Conservation (phyloP, 2,329 filamentous ascomycete species). For the Aspergillus fumigatus region DNA sequence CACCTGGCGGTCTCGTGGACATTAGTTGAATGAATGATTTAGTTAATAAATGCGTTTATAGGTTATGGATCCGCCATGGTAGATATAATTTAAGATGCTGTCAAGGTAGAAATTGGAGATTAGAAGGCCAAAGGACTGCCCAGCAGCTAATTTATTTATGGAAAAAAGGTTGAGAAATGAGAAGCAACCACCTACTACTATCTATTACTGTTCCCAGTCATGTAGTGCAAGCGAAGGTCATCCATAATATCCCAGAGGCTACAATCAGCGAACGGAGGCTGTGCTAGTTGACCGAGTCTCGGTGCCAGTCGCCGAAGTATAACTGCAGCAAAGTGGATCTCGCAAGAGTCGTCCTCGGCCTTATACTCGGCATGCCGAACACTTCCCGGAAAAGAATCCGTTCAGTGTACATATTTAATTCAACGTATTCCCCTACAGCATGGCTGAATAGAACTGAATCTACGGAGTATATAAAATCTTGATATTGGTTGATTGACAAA, state of each 20-base stretch:
- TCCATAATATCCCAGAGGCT: too few relatives aligned
- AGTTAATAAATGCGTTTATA: background rate
- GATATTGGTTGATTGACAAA: background rate
- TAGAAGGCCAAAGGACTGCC: too few relatives aligned
- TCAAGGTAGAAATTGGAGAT: background rate
- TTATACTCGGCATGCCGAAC: constrained; percentile 11
- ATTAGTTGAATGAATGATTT: constrained; percentile 1
- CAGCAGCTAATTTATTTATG: too few relatives aligned
- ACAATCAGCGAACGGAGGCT: too few relatives aligned
- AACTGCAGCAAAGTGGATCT: background rate
- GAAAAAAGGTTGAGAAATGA: too few relatives aligned
- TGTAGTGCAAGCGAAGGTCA: too few relatives aligned
- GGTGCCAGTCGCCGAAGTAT: background rate
- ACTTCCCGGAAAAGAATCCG: constrained; percentile 10
- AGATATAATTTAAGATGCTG: too few relatives aligned
- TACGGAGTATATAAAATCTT: background rate
- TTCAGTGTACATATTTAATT: constrained; percentile 1
- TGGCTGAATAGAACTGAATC: background rate
- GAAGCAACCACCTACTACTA: too few relatives aligned
- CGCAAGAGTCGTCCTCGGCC: constrained; percentile 7
- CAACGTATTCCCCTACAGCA: background rate
- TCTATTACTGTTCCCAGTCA: too few relatives aligned
- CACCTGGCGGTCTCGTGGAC: background rate
- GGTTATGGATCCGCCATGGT: too few relatives aligned
- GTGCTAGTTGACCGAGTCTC: background rate